Base-by-base conservation (phyloP, 176 grass and related monocot genomes). In the Zoysia pacifica region DNA sequence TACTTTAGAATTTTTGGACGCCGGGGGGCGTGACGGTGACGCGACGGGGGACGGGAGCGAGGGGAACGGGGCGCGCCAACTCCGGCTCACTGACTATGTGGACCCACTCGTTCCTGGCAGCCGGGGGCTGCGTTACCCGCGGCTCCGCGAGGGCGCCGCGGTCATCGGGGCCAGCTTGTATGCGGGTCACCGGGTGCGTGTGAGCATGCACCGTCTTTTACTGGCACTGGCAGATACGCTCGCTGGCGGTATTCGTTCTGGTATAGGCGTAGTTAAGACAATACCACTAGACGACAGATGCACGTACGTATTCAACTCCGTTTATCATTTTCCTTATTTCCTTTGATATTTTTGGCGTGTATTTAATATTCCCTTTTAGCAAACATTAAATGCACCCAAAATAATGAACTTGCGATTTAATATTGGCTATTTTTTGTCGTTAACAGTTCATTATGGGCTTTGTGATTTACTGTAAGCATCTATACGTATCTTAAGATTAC, bases 1-100 rank as follows among this genome's bases (percentile, higher is more conserved):
- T 41, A 15, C 74, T 78, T 70, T 62, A 88, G 81, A 77, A 84
- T 72, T 84, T 84, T 80, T 79, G 65, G 82, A 62, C 41, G 53
- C n/a, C 38, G 63, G 12, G 64, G 46, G 41, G 15, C 79, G 85
- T 65, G 74, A 64, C 49, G 71, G 81, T 72, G 74, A 83, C 79
- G 74, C 79, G 73, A 87, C 79, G 85, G 79, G 73, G 35, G 65
- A 45, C 37, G 55, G 47, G 35, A 7, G 68, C 40, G 79, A 81
- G 49, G 9, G 67, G 78, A 59, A 81, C 81, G 71, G 71, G 51
- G 69, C 59, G 43, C 52, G 66, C 65, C 41, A 56, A 14, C 16
- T 28, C 3, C 2, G 6, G 0, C 1, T 44, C 38, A 13, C 77
- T 79, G 78, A 80, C 52, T 5, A 0, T 0, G 1, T 16, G 53